These are phyloP conservation scores for Boletus tomentosulus DNA, from an alignment of 768 basidiomycete species.

Conservation along the genomic window DNA sequence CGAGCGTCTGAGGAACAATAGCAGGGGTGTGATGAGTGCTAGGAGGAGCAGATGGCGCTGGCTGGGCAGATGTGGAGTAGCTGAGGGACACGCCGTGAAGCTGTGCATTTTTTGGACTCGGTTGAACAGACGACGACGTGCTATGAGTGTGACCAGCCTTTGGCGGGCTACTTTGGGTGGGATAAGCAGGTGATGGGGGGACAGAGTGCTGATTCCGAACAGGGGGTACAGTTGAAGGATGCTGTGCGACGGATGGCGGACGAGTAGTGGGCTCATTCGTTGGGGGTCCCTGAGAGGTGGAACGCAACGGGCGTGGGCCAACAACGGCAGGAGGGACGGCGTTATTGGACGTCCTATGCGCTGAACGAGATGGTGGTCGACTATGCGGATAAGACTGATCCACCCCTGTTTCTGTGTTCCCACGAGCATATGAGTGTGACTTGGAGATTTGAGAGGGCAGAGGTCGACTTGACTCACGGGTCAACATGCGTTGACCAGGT, in stretches of 20 bases:
- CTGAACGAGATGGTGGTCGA: conserved; percentile 26
- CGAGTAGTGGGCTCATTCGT: conserved; percentile 24
- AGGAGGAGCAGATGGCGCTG: conserved; percentile 14
- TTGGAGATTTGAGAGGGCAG: conserved; percentile 18
- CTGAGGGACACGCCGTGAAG: conserved; percentile 10
- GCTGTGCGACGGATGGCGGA: conserved; percentile 21
- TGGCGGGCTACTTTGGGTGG: conserved; percentile 10
- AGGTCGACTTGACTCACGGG: conserved; percentile 23
- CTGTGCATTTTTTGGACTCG: conserved; percentile 23
- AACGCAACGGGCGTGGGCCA: conserved; percentile 29
- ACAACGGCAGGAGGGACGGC: conserved; percentile 19
- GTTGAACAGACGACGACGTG: conserved; percentile 16
- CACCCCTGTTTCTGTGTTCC: conserved; percentile 21
- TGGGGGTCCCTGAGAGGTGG: conserved; percentile 24
- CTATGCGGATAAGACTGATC: conserved; percentile 22
- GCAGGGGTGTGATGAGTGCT: conserved; percentile 22
- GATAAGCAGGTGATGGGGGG: conserved; percentile 19
- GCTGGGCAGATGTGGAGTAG: conserved; percentile 13
- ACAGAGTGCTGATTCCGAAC: conserved; percentile 14
- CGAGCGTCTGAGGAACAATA: conserved; percentile 14
- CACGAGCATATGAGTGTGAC: conserved; percentile 20
- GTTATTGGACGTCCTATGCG: conserved; percentile 22
- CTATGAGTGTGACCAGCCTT: conserved; percentile 12
- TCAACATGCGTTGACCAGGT: conserved; percentile 26
- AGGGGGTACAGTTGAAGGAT: conserved; percentile 2